Evolutionary conservation across 2,329 filamentous ascomycete genomes (phyloP), one percentile per base, ranked within the genome.

Genomic region (Trichoderma cornu-damae): DNA sequence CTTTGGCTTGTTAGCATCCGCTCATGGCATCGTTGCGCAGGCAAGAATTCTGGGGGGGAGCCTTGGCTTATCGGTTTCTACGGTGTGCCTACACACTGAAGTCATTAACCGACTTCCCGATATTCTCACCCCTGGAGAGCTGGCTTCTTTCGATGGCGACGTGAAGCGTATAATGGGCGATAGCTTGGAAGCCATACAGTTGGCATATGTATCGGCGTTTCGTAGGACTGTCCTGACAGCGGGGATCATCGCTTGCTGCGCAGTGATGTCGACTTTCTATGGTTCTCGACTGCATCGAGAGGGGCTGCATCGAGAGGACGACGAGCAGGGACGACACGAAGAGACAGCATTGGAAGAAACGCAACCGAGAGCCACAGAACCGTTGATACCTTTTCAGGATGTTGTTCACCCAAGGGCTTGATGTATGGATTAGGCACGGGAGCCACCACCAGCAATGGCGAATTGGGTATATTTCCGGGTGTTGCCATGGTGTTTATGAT

Each of bases 11-110:
- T 40, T 40, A 81, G 79, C 79, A 11, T 69, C 77, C 9, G 77
- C 79, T 0, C 80, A 83, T 61, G 80, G 78, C 0, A 75, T 82
- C 37, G 64, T 82, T 11, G 76, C 79, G 0, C 79, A 82, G 56
- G 66, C 75, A 22, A 73, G 79, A 30, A 74, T 82, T 20, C 69
- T 82, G 0, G 80, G 80, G 4, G 79, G 80, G 5, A 81, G 79
- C 57, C 68, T 82, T 26, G 80, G 80, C 3, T 80, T 83, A 52
- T 77, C 80, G 2, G 72, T 76, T 1, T 82, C 78, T 18, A 77
- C 79, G 1, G 75, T 76, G 14, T 71, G 81, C 14, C 63, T 80
- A 62, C 42, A 69, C 59, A 49, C 70, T 64, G 62, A 69, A 68
- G 40, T 66, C 6, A 58, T 64, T 24, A 56, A 66, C 3, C 61